Evolutionary conservation across 2,329 filamentous ascomycete species (phyloP).

Genomic region (Hypoxylon sp.): DNA sequence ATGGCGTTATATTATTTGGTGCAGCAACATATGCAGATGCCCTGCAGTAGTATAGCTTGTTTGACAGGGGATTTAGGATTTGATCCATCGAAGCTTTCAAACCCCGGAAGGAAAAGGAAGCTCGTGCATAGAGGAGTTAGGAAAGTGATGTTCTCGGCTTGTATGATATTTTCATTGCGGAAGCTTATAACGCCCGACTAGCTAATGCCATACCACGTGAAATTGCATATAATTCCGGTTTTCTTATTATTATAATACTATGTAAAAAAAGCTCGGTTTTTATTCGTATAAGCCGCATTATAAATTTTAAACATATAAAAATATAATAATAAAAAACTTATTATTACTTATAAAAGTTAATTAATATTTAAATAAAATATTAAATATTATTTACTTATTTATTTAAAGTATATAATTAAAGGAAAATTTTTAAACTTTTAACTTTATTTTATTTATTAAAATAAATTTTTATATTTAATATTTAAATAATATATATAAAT

Average conservation of each 20-base stretch:
- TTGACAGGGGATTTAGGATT: neutral
- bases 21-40: neutral
- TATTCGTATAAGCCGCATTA: neutral
- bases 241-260: neutral
- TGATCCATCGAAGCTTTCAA: neutral
- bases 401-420: neutral
- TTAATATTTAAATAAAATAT: neutral
- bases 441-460: neutral
- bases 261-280: neutral
- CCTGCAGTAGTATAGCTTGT: neutral
- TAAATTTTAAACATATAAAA: neutral
- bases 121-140: neutral
- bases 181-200: conserved; percentile 5
- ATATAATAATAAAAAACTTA: neutral
- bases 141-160: conserved; percentile 3
- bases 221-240: neutral
- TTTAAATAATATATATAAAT: neutral
- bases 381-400: neutral
- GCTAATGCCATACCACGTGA: conserved; percentile 7
- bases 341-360: neutral
- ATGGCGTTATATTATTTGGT: neutral
- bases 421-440: neutral
- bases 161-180: conserved; percentile 19
- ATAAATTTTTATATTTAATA: neutral
- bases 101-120: conserved; percentile 23